Percentiles rank a stretch among this genome's conserved stretches.
These are phyloP conservation scores for Luzula sylvatica DNA, from an alignment of 176 grass and related monocot genomes.

Conservation along the genomic window DNA sequence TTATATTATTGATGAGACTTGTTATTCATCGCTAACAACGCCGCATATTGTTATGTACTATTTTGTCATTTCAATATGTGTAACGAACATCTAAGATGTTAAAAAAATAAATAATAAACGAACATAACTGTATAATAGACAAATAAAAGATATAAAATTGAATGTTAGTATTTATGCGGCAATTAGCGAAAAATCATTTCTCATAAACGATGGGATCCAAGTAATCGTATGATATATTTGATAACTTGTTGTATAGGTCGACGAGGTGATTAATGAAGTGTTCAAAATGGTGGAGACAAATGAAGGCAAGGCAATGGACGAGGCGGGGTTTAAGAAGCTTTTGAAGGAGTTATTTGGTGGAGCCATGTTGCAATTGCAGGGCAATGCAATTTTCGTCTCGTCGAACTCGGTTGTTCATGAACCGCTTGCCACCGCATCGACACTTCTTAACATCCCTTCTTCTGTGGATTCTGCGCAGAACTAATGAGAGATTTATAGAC, in stretches of 20 bases:
- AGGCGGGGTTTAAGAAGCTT: constrained; percentile 57
- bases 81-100: too few species aligned
- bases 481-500: too few species aligned
- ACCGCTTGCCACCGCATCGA: constrained; percentile 28
- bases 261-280: constrained; percentile 39
- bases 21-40: not conserved
- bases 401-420: constrained; percentile 64
- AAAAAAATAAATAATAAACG: too few species aligned
- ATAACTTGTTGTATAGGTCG: constrained; percentile 34
- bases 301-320: constrained; percentile 25
- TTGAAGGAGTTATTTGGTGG: constrained; percentile 45
- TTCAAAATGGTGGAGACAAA: constrained; percentile 21
- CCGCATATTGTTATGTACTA: too few species aligned
- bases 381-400: constrained; percentile 49
- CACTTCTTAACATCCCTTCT: constrained; percentile 2
- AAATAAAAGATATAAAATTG: too few species aligned
- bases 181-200: too few species aligned
- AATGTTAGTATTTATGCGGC: too few species aligned
- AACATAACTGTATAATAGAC: too few species aligned
- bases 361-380: constrained; percentile 50
- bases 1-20: too few species aligned
- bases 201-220: too few species aligned
- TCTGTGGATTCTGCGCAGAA: not conserved
- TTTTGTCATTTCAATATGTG: too few species aligned
- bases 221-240: too few species aligned